Evolutionary conservation across 352 stramenopile species (phyloP), one percentile per base, ranked within the genome.

Genomic region (Pythium myriotylum): DNA sequence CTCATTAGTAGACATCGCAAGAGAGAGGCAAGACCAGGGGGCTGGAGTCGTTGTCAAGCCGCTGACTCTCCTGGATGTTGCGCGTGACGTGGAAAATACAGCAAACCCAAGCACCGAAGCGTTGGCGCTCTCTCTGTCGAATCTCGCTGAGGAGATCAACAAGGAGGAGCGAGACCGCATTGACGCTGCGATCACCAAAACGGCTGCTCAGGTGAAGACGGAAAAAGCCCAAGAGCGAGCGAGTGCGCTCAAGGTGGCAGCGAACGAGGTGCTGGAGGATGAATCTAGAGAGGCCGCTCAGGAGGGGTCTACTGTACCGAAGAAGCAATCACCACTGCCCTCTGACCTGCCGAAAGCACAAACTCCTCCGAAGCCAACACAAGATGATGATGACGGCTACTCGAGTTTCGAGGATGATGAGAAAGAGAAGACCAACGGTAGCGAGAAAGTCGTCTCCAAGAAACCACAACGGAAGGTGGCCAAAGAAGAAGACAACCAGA

Each of bases 391-490:
- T 13, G 68, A 77, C 42, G 77, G 72, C 16, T 89, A 89, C 61
- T 91, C 77, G 24, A 90, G 77, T 55, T 89, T 89, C 67, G 74
- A 76, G 67, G 73, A 82, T 4, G 68, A 85, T 10, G 29, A 35
- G 29, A 10, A 35, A 35, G 10, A 35, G 29, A 10, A 35, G 29
- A 35, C 29, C 5, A 10, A 5, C 29, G 10, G 29, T 5, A 10
- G 5, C 5, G 10, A 35, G 1, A 67, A 81, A 0, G 54, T 61
- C n/a, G 51, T 40, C 19, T 27, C 13, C 16, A 71, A 65, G 23
- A 55, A 55, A 17, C 10, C 29, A 17, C 56, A 35, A 5, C 69
- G 57, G 23, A 67, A 74, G 13, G 37, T 32, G 29, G 20, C 12
- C 37, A 26, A 62, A 55, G 48, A 47, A 50, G 5, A 41, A 50